These are phyloP conservation scores for Myrica gale DNA, from an alignment of 306 rosid species.

Conservation along the genomic window DNA sequence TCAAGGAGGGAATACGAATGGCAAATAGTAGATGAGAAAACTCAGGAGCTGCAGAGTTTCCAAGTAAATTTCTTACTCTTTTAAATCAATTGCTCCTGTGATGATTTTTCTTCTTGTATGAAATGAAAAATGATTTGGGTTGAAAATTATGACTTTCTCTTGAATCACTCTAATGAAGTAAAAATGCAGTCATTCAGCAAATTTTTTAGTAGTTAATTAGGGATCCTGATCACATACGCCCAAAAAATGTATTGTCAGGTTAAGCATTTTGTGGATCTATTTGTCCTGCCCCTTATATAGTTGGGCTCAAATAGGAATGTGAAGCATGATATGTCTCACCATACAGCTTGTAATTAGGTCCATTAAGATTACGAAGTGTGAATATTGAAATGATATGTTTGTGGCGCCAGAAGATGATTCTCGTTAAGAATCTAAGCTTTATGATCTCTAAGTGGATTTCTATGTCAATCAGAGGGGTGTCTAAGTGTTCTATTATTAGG, in stretches of 20 bases:
- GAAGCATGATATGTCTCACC: not conserved
- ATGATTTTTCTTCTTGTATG: not conserved
- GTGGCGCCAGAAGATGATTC: too few relatives aligned
- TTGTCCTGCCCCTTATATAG: not conserved
- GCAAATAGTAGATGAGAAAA: constrained; percentile 75
- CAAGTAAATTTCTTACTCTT: constrained; percentile 50
- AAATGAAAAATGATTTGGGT: not conserved
- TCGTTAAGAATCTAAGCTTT: too few relatives aligned
- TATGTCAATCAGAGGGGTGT: not conserved
- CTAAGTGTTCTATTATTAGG: not conserved
- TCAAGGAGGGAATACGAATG: constrained; percentile 76
- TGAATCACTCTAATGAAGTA: constrained; percentile 12
- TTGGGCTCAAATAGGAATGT: not conserved
- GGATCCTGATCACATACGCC: not conserved
- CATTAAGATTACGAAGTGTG: too few relatives aligned
- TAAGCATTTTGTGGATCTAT: not conserved
- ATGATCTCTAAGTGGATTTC: not conserved
- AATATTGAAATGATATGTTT: too few relatives aligned
- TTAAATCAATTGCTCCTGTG: not conserved
- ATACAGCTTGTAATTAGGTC: not conserved
- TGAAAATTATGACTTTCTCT: constrained; percentile 3
- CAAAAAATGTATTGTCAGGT: not conserved
- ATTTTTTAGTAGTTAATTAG: not conserved
- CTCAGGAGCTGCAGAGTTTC: constrained; percentile 62
- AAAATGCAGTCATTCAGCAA: not conserved